Percentiles rank a stretch among this genome's conserved stretches.
Conservation (phyloP, 83 land plant genomes). For the Larix sibirica region DNA sequence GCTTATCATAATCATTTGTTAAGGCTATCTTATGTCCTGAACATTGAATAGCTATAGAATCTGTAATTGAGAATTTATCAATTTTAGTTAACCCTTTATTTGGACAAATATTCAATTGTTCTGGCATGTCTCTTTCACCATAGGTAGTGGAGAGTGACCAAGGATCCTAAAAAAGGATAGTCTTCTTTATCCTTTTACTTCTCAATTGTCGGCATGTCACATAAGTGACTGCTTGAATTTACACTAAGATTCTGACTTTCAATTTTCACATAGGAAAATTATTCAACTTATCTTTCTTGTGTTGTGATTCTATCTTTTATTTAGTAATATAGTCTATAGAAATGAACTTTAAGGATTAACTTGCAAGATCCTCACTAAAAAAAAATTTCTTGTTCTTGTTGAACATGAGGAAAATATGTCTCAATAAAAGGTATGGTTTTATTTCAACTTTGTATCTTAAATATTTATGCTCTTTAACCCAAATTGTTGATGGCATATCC, state of each 20-base stretch:
- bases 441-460: not conserved
- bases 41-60: too few relatives aligned
- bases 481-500: not conserved
- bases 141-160: too few relatives aligned
- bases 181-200: not conserved
- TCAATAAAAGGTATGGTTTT: constrained; percentile 5
- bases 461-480: not conserved
- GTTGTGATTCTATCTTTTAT: not conserved
- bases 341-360: not conserved
- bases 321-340: not conserved
- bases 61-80: too few relatives aligned
- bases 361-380: not conserved
- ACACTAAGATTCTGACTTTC: not conserved
- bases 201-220: not conserved
- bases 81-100: too few relatives aligned
- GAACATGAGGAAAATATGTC: constrained; percentile 1
- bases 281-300: not conserved
- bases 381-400: not conserved
- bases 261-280: not conserved
- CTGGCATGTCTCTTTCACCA: too few relatives aligned
- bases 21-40: too few relatives aligned
- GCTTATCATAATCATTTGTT: too few relatives aligned
- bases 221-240: not conserved
- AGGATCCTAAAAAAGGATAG: too few relatives aligned
- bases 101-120: too few relatives aligned